Conservation (phyloP, 1,284 basidiomycete genomes). For the Cutaneotrichosporon sp. region DNA sequence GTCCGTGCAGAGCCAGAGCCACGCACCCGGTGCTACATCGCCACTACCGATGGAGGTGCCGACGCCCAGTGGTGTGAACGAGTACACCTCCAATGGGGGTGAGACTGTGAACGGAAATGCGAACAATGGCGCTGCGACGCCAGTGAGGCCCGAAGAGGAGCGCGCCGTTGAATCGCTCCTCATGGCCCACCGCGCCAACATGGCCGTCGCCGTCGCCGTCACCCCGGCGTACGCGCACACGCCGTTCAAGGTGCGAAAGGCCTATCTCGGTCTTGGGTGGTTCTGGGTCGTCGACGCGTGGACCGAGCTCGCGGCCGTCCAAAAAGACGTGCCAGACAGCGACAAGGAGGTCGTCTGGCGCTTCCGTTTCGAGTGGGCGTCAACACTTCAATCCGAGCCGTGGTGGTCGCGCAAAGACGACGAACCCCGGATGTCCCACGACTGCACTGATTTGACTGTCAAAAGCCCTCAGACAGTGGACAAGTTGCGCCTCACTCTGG, state of each 20-base stretch:
- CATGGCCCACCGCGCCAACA: conserved; percentile 40
- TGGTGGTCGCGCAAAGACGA: conserved; percentile 39
- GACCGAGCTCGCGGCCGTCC: conserved; percentile 40
- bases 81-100: neutral
- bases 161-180: conserved; percentile 38
- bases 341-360: conserved; percentile 34
- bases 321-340: neutral
- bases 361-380: conserved; percentile 48
- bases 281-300: conserved; percentile 51
- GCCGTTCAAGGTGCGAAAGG: conserved; percentile 43
- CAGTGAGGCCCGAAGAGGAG: neutral
- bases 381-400: conserved; percentile 27
- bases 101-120: neutral
- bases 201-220: conserved; percentile 43
- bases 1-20: neutral
- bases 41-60: neutral
- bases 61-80: conserved; percentile 8
- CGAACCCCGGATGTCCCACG: neutral
- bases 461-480: neutral
- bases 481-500: neutral
- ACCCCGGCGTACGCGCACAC: conserved; percentile 38
- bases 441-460: neutral
- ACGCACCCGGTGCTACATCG: neutral
- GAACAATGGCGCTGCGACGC: neutral
- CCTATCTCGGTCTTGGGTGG: conserved; percentile 48